A percentile compares a stretch with the other conserved stretches of the same genome.
phyloP scores from a whole-genome alignment of 2,329 filamentous ascomycete species.

The Macrophomina pseudophaseolina region DNA sequence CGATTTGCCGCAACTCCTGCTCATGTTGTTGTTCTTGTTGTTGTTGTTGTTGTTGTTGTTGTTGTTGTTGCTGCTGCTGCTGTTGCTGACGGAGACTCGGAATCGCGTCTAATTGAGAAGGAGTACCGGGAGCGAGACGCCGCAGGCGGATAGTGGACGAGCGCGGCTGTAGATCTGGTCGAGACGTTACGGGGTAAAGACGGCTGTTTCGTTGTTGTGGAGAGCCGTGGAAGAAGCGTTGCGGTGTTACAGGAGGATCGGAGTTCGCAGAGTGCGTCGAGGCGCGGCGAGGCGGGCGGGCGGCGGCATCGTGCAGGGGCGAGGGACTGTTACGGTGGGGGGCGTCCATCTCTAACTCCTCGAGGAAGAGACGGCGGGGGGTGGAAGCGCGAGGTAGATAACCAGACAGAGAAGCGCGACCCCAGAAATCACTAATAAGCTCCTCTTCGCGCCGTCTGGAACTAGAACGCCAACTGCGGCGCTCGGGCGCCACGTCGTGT shows the following conservation, averaged over 20 bases:
- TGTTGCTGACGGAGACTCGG: constrained; percentile 14
- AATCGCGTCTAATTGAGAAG: constrained; percentile 4
- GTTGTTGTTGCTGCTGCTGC: constrained; percentile 8
- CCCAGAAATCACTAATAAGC: constrained; percentile 5
- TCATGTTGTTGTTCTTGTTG: constrained; percentile 15
- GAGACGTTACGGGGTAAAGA: constrained; percentile 15
- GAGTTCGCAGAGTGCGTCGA: constrained; percentile 4
- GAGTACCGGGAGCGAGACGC: not conserved
- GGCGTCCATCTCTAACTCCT: constrained; percentile 11
- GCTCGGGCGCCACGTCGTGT: constrained; percentile 17
- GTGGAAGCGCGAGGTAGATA: constrained; percentile 2
- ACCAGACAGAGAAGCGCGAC: not conserved
- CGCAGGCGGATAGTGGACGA: constrained; percentile 20
- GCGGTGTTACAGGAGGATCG: not conserved
- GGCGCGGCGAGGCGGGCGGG: constrained; percentile 1
- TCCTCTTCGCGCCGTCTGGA: not conserved
- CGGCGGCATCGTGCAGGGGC: constrained; percentile 6
- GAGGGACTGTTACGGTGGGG: constrained; percentile 14
- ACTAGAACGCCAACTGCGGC: constrained; percentile 12
- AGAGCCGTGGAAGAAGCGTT: not conserved
- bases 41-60: constrained; percentile 6
- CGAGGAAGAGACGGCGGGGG: not conserved
- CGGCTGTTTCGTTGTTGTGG: constrained; percentile 7
- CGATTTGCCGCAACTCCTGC: constrained; percentile 3
- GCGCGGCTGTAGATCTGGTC: constrained; percentile 12